These are phyloP conservation scores for Phlebiopsis flavidoalba DNA, from an alignment of 768 basidiomycete species.

Conservation along the genomic window DNA sequence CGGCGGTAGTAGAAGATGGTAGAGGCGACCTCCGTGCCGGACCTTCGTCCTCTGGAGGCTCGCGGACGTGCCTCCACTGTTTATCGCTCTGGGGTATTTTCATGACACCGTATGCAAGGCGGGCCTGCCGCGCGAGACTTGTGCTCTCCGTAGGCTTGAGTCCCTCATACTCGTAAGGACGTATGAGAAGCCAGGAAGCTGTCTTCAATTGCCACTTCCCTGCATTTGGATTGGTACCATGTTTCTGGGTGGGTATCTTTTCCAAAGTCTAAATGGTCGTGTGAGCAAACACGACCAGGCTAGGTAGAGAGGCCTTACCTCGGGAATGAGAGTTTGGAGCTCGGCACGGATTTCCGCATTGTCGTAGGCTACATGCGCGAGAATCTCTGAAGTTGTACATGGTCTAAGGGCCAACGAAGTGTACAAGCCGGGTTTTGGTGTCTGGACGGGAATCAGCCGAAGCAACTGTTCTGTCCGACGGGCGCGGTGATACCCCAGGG, in stretches of 20 bases:
- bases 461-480: conserved; percentile 3
- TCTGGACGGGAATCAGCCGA: background rate
- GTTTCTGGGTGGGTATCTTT: conserved; percentile 25
- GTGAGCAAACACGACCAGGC: conserved; percentile 10
- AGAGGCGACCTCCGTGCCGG: background rate
- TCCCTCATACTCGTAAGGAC: conserved; percentile 57
- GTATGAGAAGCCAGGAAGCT: conserved; percentile 60
- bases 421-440: conserved; percentile 39
- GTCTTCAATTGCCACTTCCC: conserved; percentile 51
- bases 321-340: conserved; percentile 42
- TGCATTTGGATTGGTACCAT: conserved; percentile 24
- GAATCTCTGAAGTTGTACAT: conserved; percentile 33
- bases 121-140: conserved; percentile 47
- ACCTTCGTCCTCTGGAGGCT: background rate
- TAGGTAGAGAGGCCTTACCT: conserved; percentile 29
- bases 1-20: background rate
- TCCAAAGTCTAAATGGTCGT: background rate
- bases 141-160: conserved; percentile 44
- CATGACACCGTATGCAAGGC: conserved; percentile 41
- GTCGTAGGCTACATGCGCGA: conserved; percentile 42
- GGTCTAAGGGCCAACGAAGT: conserved; percentile 48
- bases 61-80: conserved; percentile 51
- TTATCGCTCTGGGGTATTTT: conserved; percentile 57
- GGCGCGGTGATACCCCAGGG: conserved; percentile 16
- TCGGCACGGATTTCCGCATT: conserved; percentile 33